Conservation (phyloP, 495 filamentous ascomycete species). For the Trichoderma asperelloides region DNA sequence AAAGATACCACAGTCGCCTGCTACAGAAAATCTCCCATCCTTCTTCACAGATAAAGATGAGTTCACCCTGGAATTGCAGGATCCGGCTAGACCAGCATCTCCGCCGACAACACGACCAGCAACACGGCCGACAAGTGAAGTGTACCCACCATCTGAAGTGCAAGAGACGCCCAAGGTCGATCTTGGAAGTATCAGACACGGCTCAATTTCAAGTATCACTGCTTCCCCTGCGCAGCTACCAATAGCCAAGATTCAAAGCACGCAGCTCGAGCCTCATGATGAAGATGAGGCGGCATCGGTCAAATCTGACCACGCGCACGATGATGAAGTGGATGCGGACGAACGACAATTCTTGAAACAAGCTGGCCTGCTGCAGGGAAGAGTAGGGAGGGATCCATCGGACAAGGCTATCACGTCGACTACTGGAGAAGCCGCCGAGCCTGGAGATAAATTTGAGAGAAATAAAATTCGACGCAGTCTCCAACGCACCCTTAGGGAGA, state of each 20-base stretch:
- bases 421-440: slow-evolving; percentile 23
- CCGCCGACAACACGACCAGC: not conserved
- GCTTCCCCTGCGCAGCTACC: not conserved
- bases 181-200: not conserved
- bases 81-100: not conserved
- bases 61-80: not conserved
- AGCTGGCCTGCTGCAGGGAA: slow-evolving; percentile 35
- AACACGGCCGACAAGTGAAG: not conserved
- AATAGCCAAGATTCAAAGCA: not conserved
- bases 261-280: slow-evolving; percentile 15
- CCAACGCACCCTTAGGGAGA: slow-evolving; percentile 87
- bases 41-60: slow-evolving; percentile 18
- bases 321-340: slow-evolving; percentile 34
- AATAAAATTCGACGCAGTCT: slow-evolving; percentile 74
- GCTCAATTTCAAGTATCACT: not conserved
- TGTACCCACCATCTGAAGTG: not conserved
- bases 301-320: slow-evolving; percentile 15
- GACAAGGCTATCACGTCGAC: slow-evolving; percentile 22
- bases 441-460: slow-evolving; percentile 32
- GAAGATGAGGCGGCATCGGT: slow-evolving; percentile 15
- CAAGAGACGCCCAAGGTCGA: not conserved
- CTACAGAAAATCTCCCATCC: not conserved
- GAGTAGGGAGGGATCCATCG: slow-evolving; percentile 21
- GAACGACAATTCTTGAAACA: slow-evolving; percentile 44
- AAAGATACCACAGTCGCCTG: not conserved